A percentile compares a stretch with the other conserved stretches of the same genome.
Conservation (phyloP, 768 basidiomycete species). For the Cyclocybe aegerita region DNA sequence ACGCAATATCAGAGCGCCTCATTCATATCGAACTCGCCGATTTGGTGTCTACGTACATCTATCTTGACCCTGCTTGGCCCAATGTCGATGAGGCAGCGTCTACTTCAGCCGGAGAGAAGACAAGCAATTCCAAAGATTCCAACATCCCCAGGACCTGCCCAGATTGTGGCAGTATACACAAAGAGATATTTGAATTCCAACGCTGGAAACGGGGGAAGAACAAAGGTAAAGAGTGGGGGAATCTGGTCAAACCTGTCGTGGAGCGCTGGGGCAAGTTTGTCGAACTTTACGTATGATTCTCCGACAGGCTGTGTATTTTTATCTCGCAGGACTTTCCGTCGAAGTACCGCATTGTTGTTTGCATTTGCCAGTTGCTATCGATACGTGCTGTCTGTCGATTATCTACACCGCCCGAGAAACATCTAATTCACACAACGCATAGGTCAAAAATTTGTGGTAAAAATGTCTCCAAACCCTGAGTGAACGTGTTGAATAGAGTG, state of each 20-base stretch:
- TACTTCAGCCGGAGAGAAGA: conserved; percentile 20
- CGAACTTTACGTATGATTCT: conserved; percentile 34
- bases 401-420: no score
- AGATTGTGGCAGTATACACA: conserved; percentile 56
- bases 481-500: no score
- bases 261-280: conserved; percentile 77
- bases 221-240: conserved; percentile 72
- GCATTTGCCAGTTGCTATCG: background rate
- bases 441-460: no score
- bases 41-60: conserved; percentile 53
- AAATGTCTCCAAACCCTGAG: no score
- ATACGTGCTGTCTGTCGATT: no score
- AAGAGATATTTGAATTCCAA: conserved; percentile 77
- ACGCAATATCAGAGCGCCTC: conserved; percentile 51
- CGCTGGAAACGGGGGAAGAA: conserved; percentile 51
- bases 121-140: conserved; percentile 12
- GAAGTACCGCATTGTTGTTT: background rate
- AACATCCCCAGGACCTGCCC: conserved; percentile 29
- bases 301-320: background rate
- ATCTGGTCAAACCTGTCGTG: conserved; percentile 71
- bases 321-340: background rate
- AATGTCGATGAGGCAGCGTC: conserved; percentile 22
- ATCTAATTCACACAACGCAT: no score
- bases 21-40: conserved; percentile 82
- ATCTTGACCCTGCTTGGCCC: conserved; percentile 55